phyloP scores from a whole-genome alignment of 805 yeast genomes.

The Kuraishia cidri region DNA sequence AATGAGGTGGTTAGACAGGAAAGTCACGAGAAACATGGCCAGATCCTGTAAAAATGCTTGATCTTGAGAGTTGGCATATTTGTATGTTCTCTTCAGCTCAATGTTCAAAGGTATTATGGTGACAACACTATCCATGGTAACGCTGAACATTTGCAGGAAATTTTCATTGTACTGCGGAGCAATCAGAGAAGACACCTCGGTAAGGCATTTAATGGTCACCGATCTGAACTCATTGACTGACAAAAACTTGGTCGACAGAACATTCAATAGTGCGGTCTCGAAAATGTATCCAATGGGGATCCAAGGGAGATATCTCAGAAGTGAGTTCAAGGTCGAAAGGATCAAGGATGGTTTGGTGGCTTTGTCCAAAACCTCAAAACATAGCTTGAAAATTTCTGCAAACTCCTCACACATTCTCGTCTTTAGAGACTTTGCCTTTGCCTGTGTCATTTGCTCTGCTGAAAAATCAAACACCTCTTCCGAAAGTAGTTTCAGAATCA shows the following conservation, averaged over 20 bases:
- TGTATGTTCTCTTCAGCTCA: conserved; percentile 65
- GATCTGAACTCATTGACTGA: conserved; percentile 75
- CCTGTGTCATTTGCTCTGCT: conserved; percentile 96
- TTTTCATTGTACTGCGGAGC: conserved; percentile 47
- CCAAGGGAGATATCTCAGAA: conserved; percentile 88
- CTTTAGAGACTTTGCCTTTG: conserved; percentile 79
- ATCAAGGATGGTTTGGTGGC: conserved; percentile 80
- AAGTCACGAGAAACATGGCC: conserved; percentile 87
- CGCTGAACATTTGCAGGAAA: conserved; percentile 61
- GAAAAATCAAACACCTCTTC: conserved; percentile 96
- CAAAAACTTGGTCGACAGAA: conserved; percentile 70
- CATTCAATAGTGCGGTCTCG: conserved; percentile 71
- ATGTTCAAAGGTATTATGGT: conserved; percentile 64
- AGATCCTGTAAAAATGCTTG: conserved; percentile 94
- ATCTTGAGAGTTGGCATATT: conserved; percentile 68
- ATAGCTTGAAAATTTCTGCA: conserved; percentile 84
- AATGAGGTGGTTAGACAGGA: conserved; percentile 62
- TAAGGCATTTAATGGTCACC: conserved; percentile 81
- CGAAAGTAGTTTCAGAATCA: conserved; percentile 74
- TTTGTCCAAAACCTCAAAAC: conserved; percentile 88
- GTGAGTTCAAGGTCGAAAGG: conserved; percentile 73
- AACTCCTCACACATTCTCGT: conserved; percentile 83
- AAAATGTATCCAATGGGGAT: conserved; percentile 85
- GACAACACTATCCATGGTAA: conserved; percentile 62
- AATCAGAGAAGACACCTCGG: conserved; percentile 73